Percentiles rank a stretch among this genome's conserved stretches.
Evolutionary conservation across 139 green algal genomes (phyloP).

Genomic region (Tetradesmus obliquus): DNA sequence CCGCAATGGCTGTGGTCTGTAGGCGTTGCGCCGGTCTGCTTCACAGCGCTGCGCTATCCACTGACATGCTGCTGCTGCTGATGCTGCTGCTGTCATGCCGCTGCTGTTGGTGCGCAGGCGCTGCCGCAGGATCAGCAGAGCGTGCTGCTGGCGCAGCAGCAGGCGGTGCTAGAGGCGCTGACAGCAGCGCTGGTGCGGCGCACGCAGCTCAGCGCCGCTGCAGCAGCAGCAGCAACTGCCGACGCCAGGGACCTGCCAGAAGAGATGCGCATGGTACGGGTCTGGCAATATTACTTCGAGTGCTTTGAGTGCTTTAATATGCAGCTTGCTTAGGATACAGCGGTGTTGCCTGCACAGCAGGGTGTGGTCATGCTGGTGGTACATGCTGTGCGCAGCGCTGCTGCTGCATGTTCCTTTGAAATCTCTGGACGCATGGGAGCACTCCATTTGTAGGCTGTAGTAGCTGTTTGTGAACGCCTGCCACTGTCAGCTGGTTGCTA

Average conservation of each 20-base stretch:
- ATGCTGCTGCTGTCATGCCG: neutral
- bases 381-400: neutral
- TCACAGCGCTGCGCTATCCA: no score
- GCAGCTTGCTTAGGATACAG: neutral
- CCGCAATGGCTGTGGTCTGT: no score
- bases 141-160: constrained; percentile 37
- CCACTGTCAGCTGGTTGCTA: neutral
- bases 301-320: neutral
- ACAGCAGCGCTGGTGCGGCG: constrained; percentile 59
- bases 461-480: neutral
- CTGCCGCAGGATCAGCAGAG: constrained; percentile 14
- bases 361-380: neutral
- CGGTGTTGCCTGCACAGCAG: neutral
- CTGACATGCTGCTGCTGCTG: no score
- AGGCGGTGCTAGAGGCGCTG: constrained; percentile 62
- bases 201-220: constrained; percentile 49
- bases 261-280: constrained; percentile 61
- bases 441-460: no score
- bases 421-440: no score
- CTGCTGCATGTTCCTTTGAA: neutral
- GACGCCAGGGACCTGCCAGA: constrained; percentile 74
- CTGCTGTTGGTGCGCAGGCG: constrained; percentile 2
- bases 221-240: constrained; percentile 53
- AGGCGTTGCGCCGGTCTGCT: no score
- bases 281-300: neutral